Evolutionary conservation across 2,329 filamentous ascomycete species (phyloP), one percentile per base, ranked within the genome.

Genomic region (Fusarium pseudograminearum): DNA sequence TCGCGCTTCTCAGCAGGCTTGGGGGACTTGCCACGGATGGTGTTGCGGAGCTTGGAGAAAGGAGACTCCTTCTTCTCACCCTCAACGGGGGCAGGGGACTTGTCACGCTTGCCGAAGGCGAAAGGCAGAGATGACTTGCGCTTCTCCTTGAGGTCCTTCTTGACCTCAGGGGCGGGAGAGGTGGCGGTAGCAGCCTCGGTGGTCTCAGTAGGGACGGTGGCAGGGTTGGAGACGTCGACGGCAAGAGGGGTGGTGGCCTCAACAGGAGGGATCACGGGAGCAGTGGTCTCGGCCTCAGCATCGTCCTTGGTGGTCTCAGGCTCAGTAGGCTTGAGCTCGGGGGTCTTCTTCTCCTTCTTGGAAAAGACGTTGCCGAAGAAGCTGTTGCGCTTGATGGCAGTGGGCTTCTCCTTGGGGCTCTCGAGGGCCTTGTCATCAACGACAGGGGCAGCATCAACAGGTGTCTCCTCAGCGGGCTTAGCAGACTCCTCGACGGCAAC

Each of bases 111-210:
- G 75, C 93, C 89, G 76, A 89, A 90, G 75, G 89, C 89, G 82
- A 97, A 97, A 50, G 86, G 86, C 11, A 89, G 80, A 76, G 94
- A 90, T 72, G 93, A 96, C 81, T 90, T 89, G 80, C 93, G 92
- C 92, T 97, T 97, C 81, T 88, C 86, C 89, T 93, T 94, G 73
- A 85, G 79, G 67, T 88, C 87, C 81, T 89, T 88, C 80, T 88
- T 88, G 58, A 82, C 72, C 81, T 90, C 88, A 64, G 83, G 83
- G 69, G 84, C 84, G 60, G 82, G 78, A 28, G 81, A 73, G 34
- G 76, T 68, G 33, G 76, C 78, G 65, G 80, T 78, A 57, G 82
- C 75, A 46, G 69, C 76, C 73, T 87, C 85, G 5, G 82, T 79
- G 24, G 80, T 80, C 78, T 87, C 85, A 40, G 82, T 78, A 30